Evolutionary conservation across 106 monocot species (phyloP).

Genomic region (Agapanthus africanus): DNA sequence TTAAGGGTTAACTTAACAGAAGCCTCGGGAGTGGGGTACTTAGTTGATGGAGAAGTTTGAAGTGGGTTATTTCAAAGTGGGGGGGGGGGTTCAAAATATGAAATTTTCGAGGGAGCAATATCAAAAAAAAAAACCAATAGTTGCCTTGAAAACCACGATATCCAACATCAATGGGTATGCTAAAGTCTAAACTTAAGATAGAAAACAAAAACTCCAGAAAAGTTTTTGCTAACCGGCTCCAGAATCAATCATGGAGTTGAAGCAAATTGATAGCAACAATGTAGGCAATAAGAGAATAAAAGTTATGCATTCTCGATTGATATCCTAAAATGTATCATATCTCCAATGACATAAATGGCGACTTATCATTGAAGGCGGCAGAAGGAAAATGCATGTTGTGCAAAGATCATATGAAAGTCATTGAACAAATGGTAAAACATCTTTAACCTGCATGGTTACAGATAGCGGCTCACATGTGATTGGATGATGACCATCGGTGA

Average conservation of each 20-base stretch:
- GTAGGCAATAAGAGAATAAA: neutral
- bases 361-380: neutral
- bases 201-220: neutral
- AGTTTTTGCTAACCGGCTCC: neutral
- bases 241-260: neutral
- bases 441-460: neutral
- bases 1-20: too few relatives aligned
- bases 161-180: neutral
- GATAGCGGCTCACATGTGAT: neutral
- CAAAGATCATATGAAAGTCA: neutral
- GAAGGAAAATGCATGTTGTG: neutral
- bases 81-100: too few relatives aligned
- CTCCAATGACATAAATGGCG: neutral
- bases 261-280: neutral
- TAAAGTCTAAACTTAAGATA: neutral
- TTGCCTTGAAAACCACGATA: neutral
- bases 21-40: too few relatives aligned
- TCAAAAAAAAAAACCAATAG: neutral
- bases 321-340: neutral
- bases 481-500: neutral
- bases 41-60: too few relatives aligned
- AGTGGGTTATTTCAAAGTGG: too few relatives aligned
- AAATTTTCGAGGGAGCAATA: too few relatives aligned
- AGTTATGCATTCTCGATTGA: neutral
- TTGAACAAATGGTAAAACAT: neutral